A percentile compares a stretch with the other conserved stretches of the same genome.
These are phyloP conservation scores for Pisolithus albus DNA, from an alignment of 768 basidiomycete species.

Conservation along the genomic window DNA sequence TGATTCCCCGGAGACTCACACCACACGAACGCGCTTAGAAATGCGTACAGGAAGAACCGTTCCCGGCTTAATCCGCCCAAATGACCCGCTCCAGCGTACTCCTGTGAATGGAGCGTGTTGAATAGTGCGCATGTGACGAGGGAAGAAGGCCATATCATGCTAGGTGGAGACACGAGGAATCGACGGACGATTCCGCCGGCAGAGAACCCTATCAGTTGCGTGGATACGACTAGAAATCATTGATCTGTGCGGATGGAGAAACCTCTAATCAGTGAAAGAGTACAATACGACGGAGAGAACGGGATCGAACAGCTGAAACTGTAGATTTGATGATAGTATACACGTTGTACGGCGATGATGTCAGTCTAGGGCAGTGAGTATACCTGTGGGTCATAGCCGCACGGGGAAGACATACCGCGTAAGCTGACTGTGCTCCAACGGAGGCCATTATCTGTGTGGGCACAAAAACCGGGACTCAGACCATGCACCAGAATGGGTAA, in stretches of 20 bases:
- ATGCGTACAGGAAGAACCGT: conserved; percentile 67
- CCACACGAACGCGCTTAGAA: conserved; percentile 53
- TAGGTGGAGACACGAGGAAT: conserved; percentile 57
- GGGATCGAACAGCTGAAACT: conserved; percentile 38
- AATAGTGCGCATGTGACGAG: conserved; percentile 70
- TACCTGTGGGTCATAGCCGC: background rate
- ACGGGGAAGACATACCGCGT: conserved; percentile 37
- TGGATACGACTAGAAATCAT: conserved; percentile 63
- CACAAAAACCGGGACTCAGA: conserved; percentile 17
- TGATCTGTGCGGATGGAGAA: conserved; percentile 29
- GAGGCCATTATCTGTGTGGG: conserved; percentile 43
- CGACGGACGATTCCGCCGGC: conserved; percentile 70
- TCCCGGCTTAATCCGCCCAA: conserved; percentile 65
- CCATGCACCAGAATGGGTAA: conserved; percentile 24
- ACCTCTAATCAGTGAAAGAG: background rate
- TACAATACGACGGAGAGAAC: background rate
- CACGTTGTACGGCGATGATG: conserved; percentile 65
- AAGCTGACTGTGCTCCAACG: conserved; percentile 55
- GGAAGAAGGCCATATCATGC: conserved; percentile 70
- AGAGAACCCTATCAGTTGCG: conserved; percentile 66
- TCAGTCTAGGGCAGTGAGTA: conserved; percentile 39
- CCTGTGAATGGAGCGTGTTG: conserved; percentile 69
- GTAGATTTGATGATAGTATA: conserved; percentile 55
- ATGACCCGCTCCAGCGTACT: conserved; percentile 56
- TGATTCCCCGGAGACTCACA: conserved; percentile 31